Evolutionary conservation across 208 protist genomes (phyloP), one percentile per base, ranked within the genome.

Genomic region (Vickermania spadyakhi): DNA sequence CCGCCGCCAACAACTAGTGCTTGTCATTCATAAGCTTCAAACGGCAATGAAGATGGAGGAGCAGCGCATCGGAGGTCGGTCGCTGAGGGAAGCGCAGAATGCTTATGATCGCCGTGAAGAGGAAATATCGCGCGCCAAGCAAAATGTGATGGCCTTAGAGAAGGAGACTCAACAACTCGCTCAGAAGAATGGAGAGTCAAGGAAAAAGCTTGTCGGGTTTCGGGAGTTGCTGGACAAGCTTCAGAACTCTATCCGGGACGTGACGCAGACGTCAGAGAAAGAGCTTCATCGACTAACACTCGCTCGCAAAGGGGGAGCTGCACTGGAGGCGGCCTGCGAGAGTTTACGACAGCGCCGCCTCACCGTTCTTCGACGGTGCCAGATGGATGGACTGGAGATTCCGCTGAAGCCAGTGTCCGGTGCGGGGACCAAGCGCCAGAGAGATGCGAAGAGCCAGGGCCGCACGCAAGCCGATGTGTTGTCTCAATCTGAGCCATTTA

Each of bases 361-460:
- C 27, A 78, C 75, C 50, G 52, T 94, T 31, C 75, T 96, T 27
- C 79, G 77, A 11, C 81, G 83, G 1, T 93, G 85, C 62, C 76
- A 92, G 53, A 90, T 97, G 73, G 83, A 96, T 42, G 88, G 91
- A 58, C 81, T 92, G 14, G 67, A 71, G 3, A 54, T 97, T 0
- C 83, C 79, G 14, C 60, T 94, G 31, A 81, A 69, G 60, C 59
- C 42, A 23, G 49, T 61, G n/a, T 64, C 69, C 27, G 30, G 58
- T 3, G 29, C 11, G 21, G 78, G 80, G 31, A 62, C 58, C 27
- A 93, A 90, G 60, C 82, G 76, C 45, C 26, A 28, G 22, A 72
- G 78, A 11, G 72, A 58, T 36, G 76, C 75, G 22, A 21, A 30
- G 7, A 41, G 56, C 1, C 29, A 41, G 4, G 30, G 57, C 25